Base-by-base conservation (phyloP, 164 flowering plant genomes). In the Vitis rotundifolia region DNA sequence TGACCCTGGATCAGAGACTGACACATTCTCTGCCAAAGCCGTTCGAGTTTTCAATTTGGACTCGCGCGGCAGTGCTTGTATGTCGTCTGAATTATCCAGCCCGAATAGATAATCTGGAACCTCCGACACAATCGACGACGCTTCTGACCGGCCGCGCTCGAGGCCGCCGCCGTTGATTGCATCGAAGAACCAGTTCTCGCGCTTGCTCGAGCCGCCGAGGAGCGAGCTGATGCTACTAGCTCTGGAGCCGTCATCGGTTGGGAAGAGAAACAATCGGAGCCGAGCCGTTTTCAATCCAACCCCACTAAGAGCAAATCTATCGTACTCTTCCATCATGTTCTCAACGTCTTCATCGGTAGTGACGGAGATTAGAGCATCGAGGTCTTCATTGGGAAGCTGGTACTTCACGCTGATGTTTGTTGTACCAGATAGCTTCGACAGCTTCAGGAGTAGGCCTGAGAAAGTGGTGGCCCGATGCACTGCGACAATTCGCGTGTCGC, bases 331-430 rank as follows among this genome's bases (percentile, higher is more conserved):
- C 79, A 95, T 86, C 99, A 95, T 93, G 76, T 93, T 92, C 66
- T 92, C 96, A 12, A 95, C 77, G 61, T 95, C 99, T 70, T 95
- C 99, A 48, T 95, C 99, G 2, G 86, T 87, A 11, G 88, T 79
- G 44, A 95, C 94, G 10, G 99, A 87, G 59, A 95, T 93, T 48
- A 95, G 75, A 18, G 98, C 85, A 69, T 95, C 99, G 0, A 95
- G 91, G 19, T 95, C 99, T 67, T 95, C 98, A 63, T 80, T 91
- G 0, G 99, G 99, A n/a, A 95, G 92, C 81, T 95, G 99, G 71
- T 95, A 95, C 81, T 95, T 95, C 19, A 95, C 71, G 66, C 80
- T 76, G 37, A 91, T 14, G 37, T 85, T 79, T 44, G 76, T 37
- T 10, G 72, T 66, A 16, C 84, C 85, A 28, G 86, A 77, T 59